A percentile compares a stretch with the other conserved stretches of the same genome.
Conservation (phyloP, 768 basidiomycete genomes). For the Calocybe cyanea region DNA sequence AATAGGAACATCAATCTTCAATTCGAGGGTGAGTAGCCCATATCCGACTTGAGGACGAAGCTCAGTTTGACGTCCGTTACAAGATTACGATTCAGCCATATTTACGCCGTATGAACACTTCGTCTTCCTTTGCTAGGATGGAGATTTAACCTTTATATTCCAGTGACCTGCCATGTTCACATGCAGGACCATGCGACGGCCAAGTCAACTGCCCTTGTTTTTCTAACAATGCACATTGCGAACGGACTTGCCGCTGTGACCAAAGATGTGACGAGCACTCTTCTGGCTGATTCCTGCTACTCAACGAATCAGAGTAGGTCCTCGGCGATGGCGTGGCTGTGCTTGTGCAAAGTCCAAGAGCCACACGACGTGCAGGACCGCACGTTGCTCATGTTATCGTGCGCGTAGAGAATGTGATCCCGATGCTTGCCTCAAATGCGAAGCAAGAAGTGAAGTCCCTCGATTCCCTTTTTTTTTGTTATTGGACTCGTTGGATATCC, state of each 20-base stretch:
- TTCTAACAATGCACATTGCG: slow-evolving; percentile 48
- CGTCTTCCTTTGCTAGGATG: not conserved
- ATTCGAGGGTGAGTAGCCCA: slow-evolving; percentile 10
- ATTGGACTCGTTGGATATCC: not conserved
- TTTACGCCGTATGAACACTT: slow-evolving; percentile 25
- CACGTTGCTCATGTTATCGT: slow-evolving; percentile 49
- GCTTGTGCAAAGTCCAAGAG: slow-evolving; percentile 32
- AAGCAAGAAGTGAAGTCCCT: slow-evolving; percentile 38
- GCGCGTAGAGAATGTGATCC: slow-evolving; percentile 65
- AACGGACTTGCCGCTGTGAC: slow-evolving; percentile 50
- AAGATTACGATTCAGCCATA: slow-evolving; percentile 15
- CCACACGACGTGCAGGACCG: slow-evolving; percentile 29
- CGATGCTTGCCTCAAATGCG: slow-evolving; percentile 52
- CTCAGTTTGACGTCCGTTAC: too few species aligned
- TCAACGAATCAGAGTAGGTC: slow-evolving; percentile 25
- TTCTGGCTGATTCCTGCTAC: too few species aligned
- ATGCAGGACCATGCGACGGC: slow-evolving; percentile 51
- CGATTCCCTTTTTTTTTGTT: too few species aligned
- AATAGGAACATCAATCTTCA: slow-evolving; percentile 1
- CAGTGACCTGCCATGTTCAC: slow-evolving; percentile 50
- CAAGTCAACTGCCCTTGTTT: slow-evolving; percentile 46
- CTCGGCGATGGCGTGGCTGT: slow-evolving; percentile 56
- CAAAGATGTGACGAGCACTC: slow-evolving; percentile 34
- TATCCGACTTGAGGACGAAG: not conserved
- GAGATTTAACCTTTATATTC: not conserved